Evolutionary conservation across 805 yeast species (phyloP).

Genomic region (Citeromyces nyonsensis): DNA sequence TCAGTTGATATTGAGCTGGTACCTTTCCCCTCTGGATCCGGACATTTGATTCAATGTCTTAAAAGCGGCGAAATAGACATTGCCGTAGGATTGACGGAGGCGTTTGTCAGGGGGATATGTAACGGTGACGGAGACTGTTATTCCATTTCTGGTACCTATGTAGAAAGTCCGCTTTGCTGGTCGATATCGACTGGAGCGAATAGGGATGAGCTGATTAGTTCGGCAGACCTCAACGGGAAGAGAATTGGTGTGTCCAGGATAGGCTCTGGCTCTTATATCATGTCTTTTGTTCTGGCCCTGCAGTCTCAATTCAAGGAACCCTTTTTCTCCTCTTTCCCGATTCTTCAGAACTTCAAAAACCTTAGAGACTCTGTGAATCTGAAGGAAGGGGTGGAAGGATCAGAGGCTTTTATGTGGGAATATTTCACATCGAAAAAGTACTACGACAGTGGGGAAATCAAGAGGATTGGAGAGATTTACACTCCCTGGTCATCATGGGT

Average conservation of each 20-base stretch:
- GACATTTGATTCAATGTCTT: constrained; percentile 66
- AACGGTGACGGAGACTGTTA: constrained; percentile 45
- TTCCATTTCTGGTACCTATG: constrained; percentile 69
- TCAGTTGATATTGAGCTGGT: constrained; percentile 44
- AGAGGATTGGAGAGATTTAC: constrained; percentile 72
- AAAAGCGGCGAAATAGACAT: constrained; percentile 51
- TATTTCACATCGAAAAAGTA: constrained; percentile 78
- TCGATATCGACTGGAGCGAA: constrained; percentile 65
- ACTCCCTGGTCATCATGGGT: constrained; percentile 99
- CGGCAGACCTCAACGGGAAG: constrained; percentile 40
- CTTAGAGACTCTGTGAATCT: constrained; percentile 69
- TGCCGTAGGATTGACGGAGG: constrained; percentile 86
- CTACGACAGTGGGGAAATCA: constrained; percentile 69
- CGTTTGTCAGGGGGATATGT: constrained; percentile 71
- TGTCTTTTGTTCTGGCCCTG: constrained; percentile 73
- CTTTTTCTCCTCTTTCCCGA: constrained; percentile 34
- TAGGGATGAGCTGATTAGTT: constrained; percentile 35
- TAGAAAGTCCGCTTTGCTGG: constrained; percentile 75
- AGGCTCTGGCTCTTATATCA: constrained; percentile 85
- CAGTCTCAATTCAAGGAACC: constrained; percentile 37
- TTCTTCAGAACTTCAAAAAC: constrained; percentile 55
- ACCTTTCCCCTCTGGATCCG: constrained; percentile 78
- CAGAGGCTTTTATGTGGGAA: constrained; percentile 95
- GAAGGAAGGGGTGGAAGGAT: constrained; percentile 22
- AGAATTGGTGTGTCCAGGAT: constrained; percentile 71